phyloP scores from a whole-genome alignment of 306 rosid genomes.

The Adenanthera pavonina region DNA sequence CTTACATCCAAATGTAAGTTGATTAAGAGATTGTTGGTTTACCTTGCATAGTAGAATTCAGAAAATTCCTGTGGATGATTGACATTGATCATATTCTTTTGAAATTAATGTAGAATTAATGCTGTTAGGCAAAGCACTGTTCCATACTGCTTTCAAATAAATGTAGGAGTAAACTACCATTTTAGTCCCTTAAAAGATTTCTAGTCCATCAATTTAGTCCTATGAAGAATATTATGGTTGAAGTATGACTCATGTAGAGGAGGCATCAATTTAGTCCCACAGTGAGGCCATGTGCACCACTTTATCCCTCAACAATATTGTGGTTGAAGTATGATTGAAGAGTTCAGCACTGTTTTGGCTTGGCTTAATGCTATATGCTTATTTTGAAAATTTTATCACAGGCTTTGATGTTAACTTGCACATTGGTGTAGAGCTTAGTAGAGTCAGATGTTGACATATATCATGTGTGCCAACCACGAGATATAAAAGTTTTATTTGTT shows the following conservation, averaged over 20 bases:
- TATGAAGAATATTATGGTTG: neutral
- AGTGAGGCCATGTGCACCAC: neutral
- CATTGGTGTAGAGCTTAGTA: neutral
- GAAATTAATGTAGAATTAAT: neutral
- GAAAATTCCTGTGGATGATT: slow-evolving; percentile 14
- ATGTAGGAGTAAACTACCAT: neutral
- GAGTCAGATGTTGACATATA: neutral
- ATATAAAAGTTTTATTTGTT: neutral
- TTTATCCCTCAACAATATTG: neutral
- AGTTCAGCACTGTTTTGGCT: neutral
- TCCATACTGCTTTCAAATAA: neutral
- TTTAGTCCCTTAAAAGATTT: neutral
- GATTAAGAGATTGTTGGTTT: slow-evolving; percentile 12
- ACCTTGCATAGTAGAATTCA: neutral
- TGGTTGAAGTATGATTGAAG: neutral
- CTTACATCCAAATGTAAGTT: slow-evolving; percentile 75
- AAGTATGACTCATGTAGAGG: too few relatives aligned
- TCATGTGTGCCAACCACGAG: neutral
- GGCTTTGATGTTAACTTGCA: neutral
- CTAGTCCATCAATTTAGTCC: neutral
- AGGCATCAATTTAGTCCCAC: neutral
- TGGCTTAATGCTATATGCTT: neutral
- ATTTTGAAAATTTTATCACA: neutral
- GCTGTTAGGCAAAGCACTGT: slow-evolving; percentile 2
- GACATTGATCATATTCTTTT: neutral